Evolutionary conservation across 1,284 basidiomycete species (phyloP), one percentile per base, ranked within the genome.

Genomic region (Ganoderma lingzhi): DNA sequence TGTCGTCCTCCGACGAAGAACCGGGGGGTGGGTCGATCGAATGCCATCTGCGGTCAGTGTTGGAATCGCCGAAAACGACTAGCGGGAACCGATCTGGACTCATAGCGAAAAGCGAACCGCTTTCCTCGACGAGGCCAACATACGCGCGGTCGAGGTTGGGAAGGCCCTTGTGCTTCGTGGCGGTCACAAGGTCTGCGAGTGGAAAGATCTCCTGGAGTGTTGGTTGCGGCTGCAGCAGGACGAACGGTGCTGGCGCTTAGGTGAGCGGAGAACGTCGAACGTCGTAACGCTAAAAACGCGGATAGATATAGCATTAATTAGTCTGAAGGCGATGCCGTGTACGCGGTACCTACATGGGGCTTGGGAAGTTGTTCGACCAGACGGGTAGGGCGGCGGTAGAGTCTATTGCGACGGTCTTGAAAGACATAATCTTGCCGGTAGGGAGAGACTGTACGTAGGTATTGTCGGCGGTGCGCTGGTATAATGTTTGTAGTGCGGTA

Each of bases 381-480:
- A 91, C 75, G 0, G 87, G 79, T n/a, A 72, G 75, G 23, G 74
- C 68, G 23, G 80, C 79, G 35, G 72, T 61, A 61, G 73, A 70
- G 63, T 78, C 77, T 41, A 67, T 66, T 41, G 75, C 76, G 58
- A 76, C 80, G 64, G 87, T 84, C 70, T 86, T 88, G 82, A 96
- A 93, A 2, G 91, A 88, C 67, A 94, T 84, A 63, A 95, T 84
- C 72, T 91, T 88, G 44, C 94, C 94, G 53, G 88, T 91, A 10
- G 93, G 90, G 12, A 93, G 84, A 30, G 92, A 86, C 73, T 96
- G 93, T 59, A 96, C 87, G 80, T 96, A 96, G 51, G 84, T 81
- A 70, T 91, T 86, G 79, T 96, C 94, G 59, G 88, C 87, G 0
- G 94, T 93, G 23, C 85, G 86, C 6, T 84, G 85, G 79, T 95